A percentile compares a stretch with the other conserved stretches of the same genome.
Evolutionary conservation across 1,284 basidiomycete species (phyloP).

Genomic region (Bjerkandera adusta): DNA sequence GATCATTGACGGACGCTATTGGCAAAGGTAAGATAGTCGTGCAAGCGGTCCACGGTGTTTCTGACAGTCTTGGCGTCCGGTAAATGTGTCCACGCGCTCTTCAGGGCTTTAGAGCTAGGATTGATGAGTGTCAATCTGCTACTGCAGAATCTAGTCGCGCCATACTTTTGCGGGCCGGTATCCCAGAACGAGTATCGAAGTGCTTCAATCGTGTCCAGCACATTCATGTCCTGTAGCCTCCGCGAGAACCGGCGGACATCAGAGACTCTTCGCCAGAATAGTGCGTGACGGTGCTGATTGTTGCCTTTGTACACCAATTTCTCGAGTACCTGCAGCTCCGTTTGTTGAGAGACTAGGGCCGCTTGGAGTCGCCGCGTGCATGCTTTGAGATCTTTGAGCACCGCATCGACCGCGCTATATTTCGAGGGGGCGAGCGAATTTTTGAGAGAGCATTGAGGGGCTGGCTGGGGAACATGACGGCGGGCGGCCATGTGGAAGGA

Average conservation of each 20-base stretch:
- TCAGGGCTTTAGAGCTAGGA: slow-evolving; percentile 46
- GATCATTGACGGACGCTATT: slow-evolving; percentile 39
- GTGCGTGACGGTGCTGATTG: slow-evolving; percentile 70
- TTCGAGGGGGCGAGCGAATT: slow-evolving; percentile 32
- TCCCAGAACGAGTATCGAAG: slow-evolving; percentile 60
- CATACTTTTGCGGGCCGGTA: slow-evolving; percentile 41
- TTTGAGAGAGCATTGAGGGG: slow-evolving; percentile 33
- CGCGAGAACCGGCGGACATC: slow-evolving; percentile 59
- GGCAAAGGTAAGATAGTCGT: slow-evolving; percentile 35
- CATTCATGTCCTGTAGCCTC: slow-evolving; percentile 43
- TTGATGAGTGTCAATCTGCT: slow-evolving; percentile 3
- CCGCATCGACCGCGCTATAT: slow-evolving; percentile 46
- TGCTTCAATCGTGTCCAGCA: slow-evolving; percentile 42
- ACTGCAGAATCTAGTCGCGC: slow-evolving; percentile 18
- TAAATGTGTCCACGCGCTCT: slow-evolving; percentile 58
- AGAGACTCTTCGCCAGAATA: slow-evolving; percentile 66
- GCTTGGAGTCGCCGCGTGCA: slow-evolving; percentile 50
- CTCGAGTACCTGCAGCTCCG: slow-evolving; percentile 62
- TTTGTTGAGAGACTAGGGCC: slow-evolving; percentile 39
- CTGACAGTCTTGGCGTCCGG: slow-evolving; percentile 39
- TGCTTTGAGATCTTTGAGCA: slow-evolving; percentile 59
- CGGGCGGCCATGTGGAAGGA: slow-evolving; percentile 21
- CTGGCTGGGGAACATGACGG: slow-evolving; percentile 22
- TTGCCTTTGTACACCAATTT: slow-evolving; percentile 76
- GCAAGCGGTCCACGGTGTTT: slow-evolving; percentile 35